Evolutionary conservation across 805 yeast genomes (phyloP).

Genomic region (Starmerella etchellsii): DNA sequence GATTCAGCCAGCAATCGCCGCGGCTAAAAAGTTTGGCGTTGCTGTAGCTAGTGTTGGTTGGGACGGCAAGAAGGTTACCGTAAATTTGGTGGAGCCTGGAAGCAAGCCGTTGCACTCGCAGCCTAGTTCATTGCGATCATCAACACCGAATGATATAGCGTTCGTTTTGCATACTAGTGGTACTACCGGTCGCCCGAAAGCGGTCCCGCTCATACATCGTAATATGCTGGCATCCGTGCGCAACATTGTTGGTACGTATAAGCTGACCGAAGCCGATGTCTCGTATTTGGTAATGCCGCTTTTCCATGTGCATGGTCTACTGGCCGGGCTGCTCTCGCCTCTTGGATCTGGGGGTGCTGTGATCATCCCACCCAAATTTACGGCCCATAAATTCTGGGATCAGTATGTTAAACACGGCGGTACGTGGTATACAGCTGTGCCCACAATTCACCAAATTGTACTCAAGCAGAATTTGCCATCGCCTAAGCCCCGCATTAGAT

Average conservation of each 20-base stretch:
- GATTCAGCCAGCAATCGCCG: slow-evolving; percentile 35
- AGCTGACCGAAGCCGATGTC: slow-evolving; percentile 36
- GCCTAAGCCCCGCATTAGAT: slow-evolving; percentile 43
- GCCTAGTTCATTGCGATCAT: slow-evolving; percentile 1
- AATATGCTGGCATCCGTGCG: slow-evolving; percentile 48
- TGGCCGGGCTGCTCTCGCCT: slow-evolving; percentile 53
- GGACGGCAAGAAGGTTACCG: slow-evolving; percentile 32
- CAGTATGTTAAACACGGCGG: slow-evolving; percentile 41
- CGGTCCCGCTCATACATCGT: slow-evolving; percentile 55
- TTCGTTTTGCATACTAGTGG: slow-evolving; percentile 62
- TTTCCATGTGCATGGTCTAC: slow-evolving; percentile 64
- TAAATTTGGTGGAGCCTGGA: slow-evolving; percentile 14
- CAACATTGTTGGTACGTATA: slow-evolving; percentile 49
- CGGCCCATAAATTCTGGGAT: slow-evolving; percentile 49
- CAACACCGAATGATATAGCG: slow-evolving; percentile 43
- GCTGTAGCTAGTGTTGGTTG: slow-evolving; percentile 43
- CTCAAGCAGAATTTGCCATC: slow-evolving; percentile 40
- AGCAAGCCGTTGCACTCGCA: background rate
- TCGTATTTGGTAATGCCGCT: slow-evolving; percentile 63
- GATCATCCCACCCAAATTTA: slow-evolving; percentile 49
- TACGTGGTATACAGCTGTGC: slow-evolving; percentile 67
- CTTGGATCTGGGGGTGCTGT: slow-evolving; percentile 47
- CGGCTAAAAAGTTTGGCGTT: slow-evolving; percentile 39
- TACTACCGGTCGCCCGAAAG: slow-evolving; percentile 65
- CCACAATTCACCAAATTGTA: slow-evolving; percentile 60